These are phyloP conservation scores for Thielaviopsis punctulata DNA, from an alignment of 2,329 filamentous ascomycete genomes.

Conservation along the genomic window DNA sequence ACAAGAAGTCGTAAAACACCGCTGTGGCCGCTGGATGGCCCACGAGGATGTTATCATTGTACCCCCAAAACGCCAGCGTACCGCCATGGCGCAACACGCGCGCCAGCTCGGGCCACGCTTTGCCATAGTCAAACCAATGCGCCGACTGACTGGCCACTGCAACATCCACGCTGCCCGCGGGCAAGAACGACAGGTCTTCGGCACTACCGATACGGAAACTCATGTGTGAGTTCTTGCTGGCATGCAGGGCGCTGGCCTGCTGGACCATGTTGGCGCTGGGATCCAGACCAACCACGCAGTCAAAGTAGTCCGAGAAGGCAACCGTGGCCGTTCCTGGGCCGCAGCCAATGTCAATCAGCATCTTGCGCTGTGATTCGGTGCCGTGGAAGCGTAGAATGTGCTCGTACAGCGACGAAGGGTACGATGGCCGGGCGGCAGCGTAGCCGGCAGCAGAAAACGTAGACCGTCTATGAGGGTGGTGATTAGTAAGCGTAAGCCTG, in stretches of 20 bases:
- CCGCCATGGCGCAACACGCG: constrained; percentile 37
- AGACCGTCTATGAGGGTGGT: constrained; percentile 26
- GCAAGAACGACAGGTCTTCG: constrained; percentile 35
- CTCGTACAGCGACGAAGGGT: constrained; percentile 36
- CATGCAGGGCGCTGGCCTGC: constrained; percentile 23
- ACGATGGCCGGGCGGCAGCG: constrained; percentile 41
- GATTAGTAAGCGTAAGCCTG: background rate
- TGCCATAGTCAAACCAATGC: constrained; percentile 47
- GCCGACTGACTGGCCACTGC: constrained; percentile 37
- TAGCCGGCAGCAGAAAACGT: constrained; percentile 40
- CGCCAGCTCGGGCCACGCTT: constrained; percentile 36
- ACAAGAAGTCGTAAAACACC: constrained; percentile 38
- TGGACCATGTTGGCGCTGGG: constrained; percentile 39
- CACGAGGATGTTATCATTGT: constrained; percentile 45
- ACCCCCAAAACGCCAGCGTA: constrained; percentile 48
- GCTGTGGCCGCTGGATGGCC: constrained; percentile 32
- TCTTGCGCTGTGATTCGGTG: constrained; percentile 8
- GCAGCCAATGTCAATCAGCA: constrained; percentile 42
- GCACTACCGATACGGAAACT: constrained; percentile 31
- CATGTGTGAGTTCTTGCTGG: constrained; percentile 16
- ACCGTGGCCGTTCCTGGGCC: constrained; percentile 42
- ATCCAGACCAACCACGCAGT: constrained; percentile 34
- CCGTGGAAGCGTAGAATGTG: constrained; percentile 37
- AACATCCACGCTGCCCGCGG: constrained; percentile 33
- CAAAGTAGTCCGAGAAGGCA: constrained; percentile 35